Evolutionary conservation across 148 eudicot genomes (phyloP).

Genomic region (Agrostemma githago): DNA sequence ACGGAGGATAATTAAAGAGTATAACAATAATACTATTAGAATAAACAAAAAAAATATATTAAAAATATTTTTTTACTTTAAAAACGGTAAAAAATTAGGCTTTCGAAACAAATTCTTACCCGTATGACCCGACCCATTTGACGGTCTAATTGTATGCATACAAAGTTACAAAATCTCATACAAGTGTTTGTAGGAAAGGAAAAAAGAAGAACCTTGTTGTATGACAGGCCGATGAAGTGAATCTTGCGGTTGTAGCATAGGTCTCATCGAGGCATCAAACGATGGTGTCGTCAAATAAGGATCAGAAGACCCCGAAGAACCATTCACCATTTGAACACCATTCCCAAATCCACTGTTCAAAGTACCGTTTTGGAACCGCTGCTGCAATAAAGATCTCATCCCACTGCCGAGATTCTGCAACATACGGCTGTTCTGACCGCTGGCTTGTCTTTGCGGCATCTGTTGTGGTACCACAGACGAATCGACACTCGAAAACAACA

Average conservation of each 20-base stretch:
- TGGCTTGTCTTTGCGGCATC: slow-evolving; percentile 51
- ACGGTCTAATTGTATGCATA: not conserved
- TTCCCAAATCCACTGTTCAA: slow-evolving; percentile 64
- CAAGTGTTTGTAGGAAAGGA: not conserved
- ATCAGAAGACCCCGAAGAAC: slow-evolving; percentile 59
- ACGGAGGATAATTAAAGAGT: no score
- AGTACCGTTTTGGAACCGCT: slow-evolving; percentile 51
- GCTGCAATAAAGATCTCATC: slow-evolving; percentile 61
- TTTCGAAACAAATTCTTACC: no score
- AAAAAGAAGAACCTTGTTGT: slow-evolving; percentile 54
- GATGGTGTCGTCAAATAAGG: slow-evolving; percentile 43
- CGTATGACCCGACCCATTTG: no score
- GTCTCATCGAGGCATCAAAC: slow-evolving; percentile 50
- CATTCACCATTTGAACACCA: slow-evolving; percentile 37
- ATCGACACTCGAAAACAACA: slow-evolving; percentile 47
- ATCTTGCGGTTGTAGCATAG: slow-evolving; percentile 50
- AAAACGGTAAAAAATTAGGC: no score
- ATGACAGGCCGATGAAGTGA: slow-evolving; percentile 53
- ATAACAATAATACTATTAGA: no score
- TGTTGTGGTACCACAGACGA: slow-evolving; percentile 54
- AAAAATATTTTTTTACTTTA: no score
- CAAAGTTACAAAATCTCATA: not conserved
- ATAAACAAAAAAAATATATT: no score
- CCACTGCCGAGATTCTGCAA: slow-evolving; percentile 74
- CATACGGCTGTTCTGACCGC: slow-evolving; percentile 66